Evolutionary conservation across 371 early-diverging fungal species (phyloP).

Genomic region (Parasitella parasitica): DNA sequence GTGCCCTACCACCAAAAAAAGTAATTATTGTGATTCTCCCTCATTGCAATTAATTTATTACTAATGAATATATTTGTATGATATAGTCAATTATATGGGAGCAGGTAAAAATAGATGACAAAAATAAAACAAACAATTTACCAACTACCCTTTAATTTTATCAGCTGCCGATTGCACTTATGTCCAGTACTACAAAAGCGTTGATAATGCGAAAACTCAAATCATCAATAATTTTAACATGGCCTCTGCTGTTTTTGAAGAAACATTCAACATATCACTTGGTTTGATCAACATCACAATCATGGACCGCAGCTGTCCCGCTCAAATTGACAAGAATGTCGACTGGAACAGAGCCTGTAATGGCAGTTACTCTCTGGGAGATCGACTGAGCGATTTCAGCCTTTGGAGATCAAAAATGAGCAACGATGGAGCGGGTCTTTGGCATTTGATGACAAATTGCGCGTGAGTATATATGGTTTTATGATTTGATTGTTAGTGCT

Average conservation of each 20-base stretch:
- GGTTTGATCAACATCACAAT: slow-evolving; percentile 84
- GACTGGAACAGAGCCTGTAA: slow-evolving; percentile 84
- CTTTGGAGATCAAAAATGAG: slow-evolving; percentile 77
- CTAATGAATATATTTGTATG: neutral
- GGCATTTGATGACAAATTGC: slow-evolving; percentile 95
- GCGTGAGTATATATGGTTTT: slow-evolving; percentile 36
- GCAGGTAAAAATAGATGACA: slow-evolving; percentile 20
- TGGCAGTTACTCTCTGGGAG: slow-evolving; percentile 68
- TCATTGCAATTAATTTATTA: neutral
- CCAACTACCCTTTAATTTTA: neutral
- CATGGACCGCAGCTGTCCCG: slow-evolving; percentile 60
- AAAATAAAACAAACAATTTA: too few relatives aligned
- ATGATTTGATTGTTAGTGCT: too few relatives aligned
- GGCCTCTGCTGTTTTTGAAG: slow-evolving; percentile 83
- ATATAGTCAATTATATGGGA: slow-evolving; percentile 41
- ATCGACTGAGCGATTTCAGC: slow-evolving; percentile 88
- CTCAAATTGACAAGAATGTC: slow-evolving; percentile 23
- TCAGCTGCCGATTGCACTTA: slow-evolving; percentile 80
- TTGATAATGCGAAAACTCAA: slow-evolving; percentile 60
- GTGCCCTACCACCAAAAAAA: slow-evolving; percentile 23
- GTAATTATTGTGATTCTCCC: slow-evolving; percentile 10
- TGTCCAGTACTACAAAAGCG: slow-evolving; percentile 55
- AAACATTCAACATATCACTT: slow-evolving; percentile 86
- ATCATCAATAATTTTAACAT: slow-evolving; percentile 77
- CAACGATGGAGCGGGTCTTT: slow-evolving; percentile 80